Conservation (phyloP, 2,329 filamentous ascomycete species). For the Stagonosporopsis tanaceti region DNA sequence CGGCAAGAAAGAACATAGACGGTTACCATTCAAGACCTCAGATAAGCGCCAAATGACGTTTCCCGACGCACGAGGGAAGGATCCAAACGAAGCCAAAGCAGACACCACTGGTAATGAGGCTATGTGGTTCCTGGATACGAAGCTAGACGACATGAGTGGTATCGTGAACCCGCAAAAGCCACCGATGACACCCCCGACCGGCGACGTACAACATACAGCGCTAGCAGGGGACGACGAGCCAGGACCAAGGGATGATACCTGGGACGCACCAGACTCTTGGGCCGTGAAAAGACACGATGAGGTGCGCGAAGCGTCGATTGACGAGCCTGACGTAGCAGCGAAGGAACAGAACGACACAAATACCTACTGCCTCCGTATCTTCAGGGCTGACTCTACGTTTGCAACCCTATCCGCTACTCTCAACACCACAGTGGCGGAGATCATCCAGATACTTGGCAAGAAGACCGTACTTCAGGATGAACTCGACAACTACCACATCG, state of each 20-base stretch:
- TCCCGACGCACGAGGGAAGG: constrained; percentile 51
- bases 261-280: constrained; percentile 98
- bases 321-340: constrained; percentile 72
- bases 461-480: constrained; percentile 93
- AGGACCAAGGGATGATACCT: constrained; percentile 55
- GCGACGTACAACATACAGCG: constrained; percentile 51
- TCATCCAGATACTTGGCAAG: constrained; percentile 89
- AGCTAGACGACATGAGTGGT: constrained; percentile 89
- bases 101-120: constrained; percentile 62
- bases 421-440: constrained; percentile 84
- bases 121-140: constrained; percentile 82
- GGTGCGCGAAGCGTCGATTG: constrained; percentile 66
- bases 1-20: constrained; percentile 48
- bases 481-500: constrained; percentile 92
- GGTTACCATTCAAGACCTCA: constrained; percentile 60
- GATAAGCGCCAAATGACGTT: constrained; percentile 40
- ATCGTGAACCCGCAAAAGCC: constrained; percentile 73
- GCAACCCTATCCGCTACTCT: constrained; percentile 86
- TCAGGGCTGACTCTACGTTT: constrained; percentile 92
- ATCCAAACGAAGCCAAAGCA: constrained; percentile 52
- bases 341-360: constrained; percentile 76
- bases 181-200: constrained; percentile 72
- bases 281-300: constrained; percentile 79
- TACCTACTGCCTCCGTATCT: constrained; percentile 92
- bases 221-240: constrained; percentile 51